Percentiles rank a stretch among this genome's conserved stretches.
Evolutionary conservation across 1,139 yeast species (phyloP).

Genomic region (Barnettozyma hawaiiensis): DNA sequence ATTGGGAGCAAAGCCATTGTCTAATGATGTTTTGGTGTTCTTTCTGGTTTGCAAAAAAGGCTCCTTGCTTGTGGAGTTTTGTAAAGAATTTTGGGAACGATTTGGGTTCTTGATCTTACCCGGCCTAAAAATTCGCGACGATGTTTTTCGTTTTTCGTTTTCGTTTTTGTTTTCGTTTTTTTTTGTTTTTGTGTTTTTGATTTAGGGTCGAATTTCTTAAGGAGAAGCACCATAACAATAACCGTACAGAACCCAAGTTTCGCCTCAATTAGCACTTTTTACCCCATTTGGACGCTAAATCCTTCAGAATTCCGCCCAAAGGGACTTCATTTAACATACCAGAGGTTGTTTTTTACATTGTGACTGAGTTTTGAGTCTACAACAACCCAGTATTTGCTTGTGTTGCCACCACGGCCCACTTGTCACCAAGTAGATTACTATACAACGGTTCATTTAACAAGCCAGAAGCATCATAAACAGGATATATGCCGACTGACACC

Average conservation of each 20-base stretch:
- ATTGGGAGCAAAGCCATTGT: not conserved
- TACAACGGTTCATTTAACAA: not conserved
- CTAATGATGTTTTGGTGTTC: not conserved
- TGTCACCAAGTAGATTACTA: not conserved
- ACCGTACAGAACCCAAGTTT: not conserved
- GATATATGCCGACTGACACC: not conserved
- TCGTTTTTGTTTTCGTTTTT: too few relatives aligned
- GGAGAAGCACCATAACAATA: not conserved
- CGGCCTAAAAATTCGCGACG: not conserved
- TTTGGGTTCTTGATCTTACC: too few relatives aligned
- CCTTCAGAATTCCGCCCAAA: not conserved
- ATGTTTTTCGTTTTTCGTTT: too few relatives aligned
- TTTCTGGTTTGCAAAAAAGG: not conserved
- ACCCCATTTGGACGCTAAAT: not conserved
- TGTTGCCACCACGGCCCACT: not conserved
- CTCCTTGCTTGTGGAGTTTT: not conserved
- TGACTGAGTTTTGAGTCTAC: not conserved
- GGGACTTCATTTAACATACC: not conserved
- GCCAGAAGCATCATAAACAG: not conserved
- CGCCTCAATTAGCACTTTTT: not conserved
- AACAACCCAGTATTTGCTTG: not conserved
- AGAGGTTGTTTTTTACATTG: not conserved
- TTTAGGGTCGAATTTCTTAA: not conserved
- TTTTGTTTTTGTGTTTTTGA: too few relatives aligned
- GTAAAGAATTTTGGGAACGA: too few relatives aligned